Percentiles rank a stretch among this genome's conserved stretches.
Evolutionary conservation across 2,329 filamentous ascomycete genomes (phyloP).

Genomic region (Cladosporium sp.): DNA sequence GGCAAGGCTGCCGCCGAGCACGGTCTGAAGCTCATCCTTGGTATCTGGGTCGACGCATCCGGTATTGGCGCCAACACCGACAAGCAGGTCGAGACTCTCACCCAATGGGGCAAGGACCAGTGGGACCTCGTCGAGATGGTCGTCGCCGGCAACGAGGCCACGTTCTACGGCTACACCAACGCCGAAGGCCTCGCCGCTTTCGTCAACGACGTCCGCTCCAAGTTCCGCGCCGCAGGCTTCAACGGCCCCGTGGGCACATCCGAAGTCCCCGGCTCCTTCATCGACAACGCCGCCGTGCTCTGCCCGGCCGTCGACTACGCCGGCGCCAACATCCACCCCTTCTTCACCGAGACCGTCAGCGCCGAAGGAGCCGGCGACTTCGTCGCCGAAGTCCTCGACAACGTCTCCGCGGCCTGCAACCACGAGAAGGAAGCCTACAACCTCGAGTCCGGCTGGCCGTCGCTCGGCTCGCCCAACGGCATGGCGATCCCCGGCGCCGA

Average conservation of each 20-base stretch:
- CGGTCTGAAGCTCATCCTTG: conserved; percentile 78
- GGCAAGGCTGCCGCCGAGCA: conserved; percentile 65
- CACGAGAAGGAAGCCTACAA: conserved; percentile 70
- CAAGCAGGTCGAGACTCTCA: conserved; percentile 72
- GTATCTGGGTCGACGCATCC: conserved; percentile 75
- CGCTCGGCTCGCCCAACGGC: conserved; percentile 67
- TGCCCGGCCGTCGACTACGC: conserved; percentile 76
- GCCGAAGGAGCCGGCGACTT: conserved; percentile 72
- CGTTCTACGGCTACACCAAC: conserved; percentile 71
- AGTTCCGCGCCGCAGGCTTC: conserved; percentile 62
- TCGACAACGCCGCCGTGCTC: conserved; percentile 60
- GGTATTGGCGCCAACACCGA: conserved; percentile 58
- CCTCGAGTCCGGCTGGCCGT: conserved; percentile 91
- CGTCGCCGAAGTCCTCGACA: conserved; percentile 69
- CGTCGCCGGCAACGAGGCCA: conserved; percentile 86
- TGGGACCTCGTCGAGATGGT: conserved; percentile 77
- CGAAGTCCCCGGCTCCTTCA: conserved; percentile 79
- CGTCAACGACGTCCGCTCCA: conserved; percentile 64
- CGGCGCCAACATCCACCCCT: conserved; percentile 87
- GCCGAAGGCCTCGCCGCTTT: conserved; percentile 67
- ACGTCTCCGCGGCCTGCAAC: conserved; percentile 69
- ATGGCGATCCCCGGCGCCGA: conserved; percentile 63
- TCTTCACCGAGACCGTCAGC: conserved; percentile 75
- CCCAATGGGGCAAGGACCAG: conserved; percentile 69
- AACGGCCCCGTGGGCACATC: conserved; percentile 76